These are phyloP conservation scores for Paraglomus occultum DNA, from an alignment of 192 early-diverging fungal species.

Conservation along the genomic window DNA sequence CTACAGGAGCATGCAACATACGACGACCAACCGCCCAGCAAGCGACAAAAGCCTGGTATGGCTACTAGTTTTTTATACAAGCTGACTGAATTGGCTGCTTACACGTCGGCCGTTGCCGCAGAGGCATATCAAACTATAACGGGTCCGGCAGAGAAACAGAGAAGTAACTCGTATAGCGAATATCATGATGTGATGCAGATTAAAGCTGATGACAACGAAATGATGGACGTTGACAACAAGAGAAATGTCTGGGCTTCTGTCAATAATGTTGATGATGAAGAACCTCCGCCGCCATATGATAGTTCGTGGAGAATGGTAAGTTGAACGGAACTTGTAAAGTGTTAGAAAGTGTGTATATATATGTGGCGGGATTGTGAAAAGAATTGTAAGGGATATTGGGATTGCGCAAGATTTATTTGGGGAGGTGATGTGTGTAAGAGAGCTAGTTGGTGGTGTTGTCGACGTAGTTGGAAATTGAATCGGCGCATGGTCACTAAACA, in stretches of 20 bases:
- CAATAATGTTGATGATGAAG: constrained; percentile 10
- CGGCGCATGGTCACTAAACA: too few relatives aligned
- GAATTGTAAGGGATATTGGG: too few relatives aligned
- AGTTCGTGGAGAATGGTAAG: constrained; percentile 24
- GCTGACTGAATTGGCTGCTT: constrained; percentile 11
- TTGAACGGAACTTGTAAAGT: not conserved
- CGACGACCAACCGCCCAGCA: not conserved
- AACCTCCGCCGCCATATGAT: constrained; percentile 32
- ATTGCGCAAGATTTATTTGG: too few relatives aligned
- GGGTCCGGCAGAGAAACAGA: not conserved
- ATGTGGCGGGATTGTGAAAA: too few relatives aligned
- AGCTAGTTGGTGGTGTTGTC: too few relatives aligned
- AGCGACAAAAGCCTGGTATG: constrained; percentile 22
- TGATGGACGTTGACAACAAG: not conserved
- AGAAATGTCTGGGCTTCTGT: not conserved
- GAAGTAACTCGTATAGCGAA: not conserved
- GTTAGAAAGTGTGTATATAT: too few relatives aligned
- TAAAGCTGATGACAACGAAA: constrained; percentile 4
- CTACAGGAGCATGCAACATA: not conserved
- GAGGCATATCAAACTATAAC: constrained; percentile 23
- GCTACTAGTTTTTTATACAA: constrained; percentile 21
- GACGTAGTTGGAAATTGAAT: too few relatives aligned
- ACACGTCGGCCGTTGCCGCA: constrained; percentile 10
- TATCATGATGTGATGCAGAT: not conserved
- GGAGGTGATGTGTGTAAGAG: too few relatives aligned